Conservation (phyloP, 2,329 filamentous ascomycete genomes). For the Alternaria sp. region DNA sequence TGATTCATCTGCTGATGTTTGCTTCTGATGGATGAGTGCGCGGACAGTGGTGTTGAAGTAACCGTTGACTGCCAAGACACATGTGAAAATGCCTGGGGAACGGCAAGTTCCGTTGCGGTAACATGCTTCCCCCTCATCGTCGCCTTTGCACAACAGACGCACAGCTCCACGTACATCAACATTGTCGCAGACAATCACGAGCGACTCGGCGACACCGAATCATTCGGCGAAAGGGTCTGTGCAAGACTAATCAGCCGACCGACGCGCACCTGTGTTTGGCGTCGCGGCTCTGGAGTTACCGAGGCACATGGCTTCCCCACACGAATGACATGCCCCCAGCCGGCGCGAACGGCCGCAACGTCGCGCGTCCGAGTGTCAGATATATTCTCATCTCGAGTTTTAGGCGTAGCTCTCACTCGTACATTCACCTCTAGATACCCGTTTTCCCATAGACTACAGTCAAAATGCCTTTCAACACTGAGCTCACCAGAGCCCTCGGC, state of each 20-base stretch:
- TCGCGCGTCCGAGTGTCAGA: slow-evolving; percentile 17
- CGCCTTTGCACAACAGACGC: not conserved
- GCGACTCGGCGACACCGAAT: slow-evolving; percentile 23
- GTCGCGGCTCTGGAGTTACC: slow-evolving; percentile 32
- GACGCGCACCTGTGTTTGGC: slow-evolving; percentile 20
- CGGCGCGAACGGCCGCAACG: slow-evolving; percentile 21
- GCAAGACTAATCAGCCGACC: slow-evolving; percentile 17
- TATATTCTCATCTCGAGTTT: slow-evolving; percentile 10
- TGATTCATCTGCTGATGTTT: not conserved
- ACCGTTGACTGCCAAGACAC: slow-evolving; percentile 9
- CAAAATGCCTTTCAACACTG: slow-evolving; percentile 71
- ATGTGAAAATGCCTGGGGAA: slow-evolving; percentile 8
- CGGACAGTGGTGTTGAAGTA: not conserved
- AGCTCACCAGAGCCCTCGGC: slow-evolving; percentile 68
- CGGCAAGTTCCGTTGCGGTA: not conserved
- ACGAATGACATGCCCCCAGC: slow-evolving; percentile 24
- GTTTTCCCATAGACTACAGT: slow-evolving; percentile 5
- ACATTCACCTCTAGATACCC: not conserved
- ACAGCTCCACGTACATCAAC: not conserved
- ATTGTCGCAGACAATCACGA: not conserved
- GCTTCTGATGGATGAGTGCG: not conserved
- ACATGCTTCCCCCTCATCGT: not conserved
- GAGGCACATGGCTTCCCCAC: slow-evolving; percentile 43
- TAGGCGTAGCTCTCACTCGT: not conserved
- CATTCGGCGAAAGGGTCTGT: slow-evolving; percentile 9